Evolutionary conservation across 495 filamentous ascomycete species (phyloP).

Genomic region (Cercophora newfieldiana): DNA sequence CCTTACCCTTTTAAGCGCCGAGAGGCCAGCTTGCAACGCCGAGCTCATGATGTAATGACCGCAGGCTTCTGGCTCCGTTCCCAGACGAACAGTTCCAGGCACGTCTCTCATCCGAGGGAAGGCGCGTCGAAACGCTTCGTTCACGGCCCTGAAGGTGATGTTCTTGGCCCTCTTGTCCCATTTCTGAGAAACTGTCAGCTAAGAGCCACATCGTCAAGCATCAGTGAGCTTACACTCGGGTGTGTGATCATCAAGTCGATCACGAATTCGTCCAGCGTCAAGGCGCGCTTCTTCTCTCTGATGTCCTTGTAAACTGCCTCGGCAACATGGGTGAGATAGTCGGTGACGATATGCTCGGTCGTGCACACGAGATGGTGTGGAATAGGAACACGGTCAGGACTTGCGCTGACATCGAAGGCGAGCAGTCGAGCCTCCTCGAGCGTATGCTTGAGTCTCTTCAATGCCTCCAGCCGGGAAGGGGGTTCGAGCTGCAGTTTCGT

Average conservation of each 20-base stretch:
- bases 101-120: not conserved
- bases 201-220: too few relatives aligned
- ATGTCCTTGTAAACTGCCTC: conserved; percentile 17
- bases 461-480: not conserved
- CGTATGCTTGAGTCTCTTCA: conserved; percentile 3
- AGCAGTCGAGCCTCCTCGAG: conserved; percentile 5
- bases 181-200: not conserved
- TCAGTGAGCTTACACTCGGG: not conserved
- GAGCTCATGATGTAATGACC: not conserved
- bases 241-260: conserved; percentile 23
- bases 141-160: not conserved
- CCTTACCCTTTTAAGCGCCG: not conserved
- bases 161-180: not conserved
- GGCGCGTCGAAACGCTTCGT: not conserved
- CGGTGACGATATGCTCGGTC: conserved; percentile 15
- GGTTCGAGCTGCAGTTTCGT: conserved; percentile 17
- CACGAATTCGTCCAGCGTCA: conserved; percentile 7
- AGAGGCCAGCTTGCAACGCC: not conserved
- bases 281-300: not conserved
- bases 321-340: conserved; percentile 20
- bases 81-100: not conserved
- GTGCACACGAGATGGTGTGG: conserved; percentile 16
- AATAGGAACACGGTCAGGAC: too few relatives aligned
- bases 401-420: too few relatives aligned
- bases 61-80: conserved; percentile 24